A percentile compares a stretch with the other conserved stretches of the same genome.
These are phyloP conservation scores for Lasiosphaeriaceae sp. DNA, from an alignment of 495 filamentous ascomycete genomes.

Conservation along the genomic window DNA sequence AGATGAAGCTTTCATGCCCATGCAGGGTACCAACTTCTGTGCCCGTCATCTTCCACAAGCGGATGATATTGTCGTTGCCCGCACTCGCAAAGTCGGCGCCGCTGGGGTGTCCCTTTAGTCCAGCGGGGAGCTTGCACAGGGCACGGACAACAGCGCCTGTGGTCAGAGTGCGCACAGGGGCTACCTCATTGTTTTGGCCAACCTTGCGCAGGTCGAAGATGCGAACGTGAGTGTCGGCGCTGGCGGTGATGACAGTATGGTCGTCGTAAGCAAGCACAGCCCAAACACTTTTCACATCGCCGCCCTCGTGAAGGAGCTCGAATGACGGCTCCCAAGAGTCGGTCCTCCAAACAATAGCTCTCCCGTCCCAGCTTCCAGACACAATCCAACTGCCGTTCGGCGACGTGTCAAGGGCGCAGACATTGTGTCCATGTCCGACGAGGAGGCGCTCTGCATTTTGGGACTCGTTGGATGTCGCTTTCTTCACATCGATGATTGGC, in stretches of 20 bases:
- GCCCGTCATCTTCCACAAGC: constrained; percentile 78
- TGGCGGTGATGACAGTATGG: constrained; percentile 81
- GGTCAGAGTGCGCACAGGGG: constrained; percentile 68
- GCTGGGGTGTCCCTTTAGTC: constrained; percentile 59
- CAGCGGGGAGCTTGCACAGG: constrained; percentile 69
- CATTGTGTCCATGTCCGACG: constrained; percentile 78
- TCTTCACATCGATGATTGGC: constrained; percentile 85
- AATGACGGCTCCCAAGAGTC: constrained; percentile 65
- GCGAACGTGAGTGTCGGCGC: constrained; percentile 84
- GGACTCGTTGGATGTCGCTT: constrained; percentile 53
- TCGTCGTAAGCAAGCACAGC: constrained; percentile 79
- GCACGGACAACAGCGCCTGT: constrained; percentile 84
- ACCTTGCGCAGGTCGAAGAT: constrained; percentile 66
- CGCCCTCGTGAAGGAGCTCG: constrained; percentile 65
- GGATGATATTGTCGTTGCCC: constrained; percentile 81
- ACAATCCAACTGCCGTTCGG: constrained; percentile 67
- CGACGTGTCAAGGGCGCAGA: constrained; percentile 80
- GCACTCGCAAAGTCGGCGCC: constrained; percentile 84
- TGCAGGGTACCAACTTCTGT: constrained; percentile 66
- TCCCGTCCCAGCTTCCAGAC: constrained; percentile 93
- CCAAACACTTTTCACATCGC: constrained; percentile 78
- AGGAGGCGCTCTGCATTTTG: constrained; percentile 83
- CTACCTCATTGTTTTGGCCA: constrained; percentile 66
- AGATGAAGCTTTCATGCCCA: constrained; percentile 95
- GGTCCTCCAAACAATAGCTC: constrained; percentile 72